Evolutionary conservation across 1,284 basidiomycete species (phyloP).

Genomic region (Phylloporus sp.): DNA sequence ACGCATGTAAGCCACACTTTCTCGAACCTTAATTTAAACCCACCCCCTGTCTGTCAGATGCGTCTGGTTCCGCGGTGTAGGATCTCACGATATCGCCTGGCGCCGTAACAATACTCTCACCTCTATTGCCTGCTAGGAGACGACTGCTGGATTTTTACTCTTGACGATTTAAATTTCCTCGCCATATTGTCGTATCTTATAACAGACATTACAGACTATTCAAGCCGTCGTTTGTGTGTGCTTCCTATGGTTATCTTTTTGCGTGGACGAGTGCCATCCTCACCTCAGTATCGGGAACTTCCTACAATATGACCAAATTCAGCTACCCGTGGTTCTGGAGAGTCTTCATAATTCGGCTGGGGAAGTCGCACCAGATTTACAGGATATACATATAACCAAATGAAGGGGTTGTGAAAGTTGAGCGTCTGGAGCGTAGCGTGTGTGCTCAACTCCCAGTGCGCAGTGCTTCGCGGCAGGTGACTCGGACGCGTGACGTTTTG

Average conservation of each 20-base stretch:
- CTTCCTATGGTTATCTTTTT: conserved; percentile 5
- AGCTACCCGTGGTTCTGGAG: not conserved
- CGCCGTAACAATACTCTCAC: conserved; percentile 1
- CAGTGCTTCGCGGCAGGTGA: conserved; percentile 13
- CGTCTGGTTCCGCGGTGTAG: not conserved
- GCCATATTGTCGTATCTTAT: not conserved
- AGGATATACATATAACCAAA: not conserved
- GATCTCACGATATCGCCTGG: conserved; percentile 19
- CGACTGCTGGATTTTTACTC: not conserved
- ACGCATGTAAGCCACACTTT: conserved; percentile 2
- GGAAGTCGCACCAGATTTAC: not conserved
- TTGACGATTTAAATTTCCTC: not conserved
- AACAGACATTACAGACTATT: not conserved
- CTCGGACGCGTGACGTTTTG: too few species aligned
- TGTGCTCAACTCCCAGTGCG: not conserved
- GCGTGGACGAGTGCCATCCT: not conserved
- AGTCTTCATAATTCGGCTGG: not conserved
- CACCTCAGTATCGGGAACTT: too few species aligned
- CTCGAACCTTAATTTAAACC: conserved; percentile 7
- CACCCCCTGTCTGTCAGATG: not conserved
- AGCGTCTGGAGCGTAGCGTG: not conserved
- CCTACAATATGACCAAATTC: conserved; percentile 5
- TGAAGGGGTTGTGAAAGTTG: not conserved
- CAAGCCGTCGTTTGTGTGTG: conserved; percentile 3
- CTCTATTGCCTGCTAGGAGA: not conserved